Base-by-base conservation (phyloP, 257 asterid species). In the Lycium ferocissimum region DNA sequence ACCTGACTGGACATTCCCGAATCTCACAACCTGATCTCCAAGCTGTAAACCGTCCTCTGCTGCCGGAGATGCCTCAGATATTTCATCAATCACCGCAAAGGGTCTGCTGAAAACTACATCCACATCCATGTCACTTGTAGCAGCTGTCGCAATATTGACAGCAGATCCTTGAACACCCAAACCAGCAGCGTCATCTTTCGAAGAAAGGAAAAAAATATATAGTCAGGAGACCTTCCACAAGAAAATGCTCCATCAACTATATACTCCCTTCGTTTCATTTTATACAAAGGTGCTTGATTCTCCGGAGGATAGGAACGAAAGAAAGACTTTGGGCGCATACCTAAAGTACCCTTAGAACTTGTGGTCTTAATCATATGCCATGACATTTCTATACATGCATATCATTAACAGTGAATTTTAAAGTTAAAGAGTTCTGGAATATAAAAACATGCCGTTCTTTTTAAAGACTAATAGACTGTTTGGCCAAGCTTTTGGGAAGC, bases 21-120 rank as follows among this genome's bases (percentile, higher is more conserved):
- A 97, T 90, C 93, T 97, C 72, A 95, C 91, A 80, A 97, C 90
- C 90, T 91, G 99, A 89, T 97, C 99, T 35, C 99, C 98, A 61
- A 97, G 96, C 85, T 95, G 98, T 82, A 97, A 83, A 20, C 99
- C 98, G 84, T 95, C 99, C 90, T 94, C 99, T 75, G 98, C 98
- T 17, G 98, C 98, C 63, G 98, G 99, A 81, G 98, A 97, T 5
- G 91, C 91, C 88, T 95, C 98, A 33, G 90, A 89, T 86, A 97
- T 97, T 89, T 97, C 97, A 88, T 97, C 99, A 12, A 97, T 92
- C 87, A 93, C 79, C 13, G 98, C 98, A 84, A 97, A 97, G 79
- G 98, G 97, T 84, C 92, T 92, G 89, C 92, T 88, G 70, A 89
- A 83, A 87, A 45, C 86, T 56, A 89, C 88, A 86, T 94, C 95